A percentile compares a stretch with the other conserved stretches of the same genome.
Conservation (phyloP, 2,329 filamentous ascomycete genomes). For the Pezicula neosporulosa region DNA sequence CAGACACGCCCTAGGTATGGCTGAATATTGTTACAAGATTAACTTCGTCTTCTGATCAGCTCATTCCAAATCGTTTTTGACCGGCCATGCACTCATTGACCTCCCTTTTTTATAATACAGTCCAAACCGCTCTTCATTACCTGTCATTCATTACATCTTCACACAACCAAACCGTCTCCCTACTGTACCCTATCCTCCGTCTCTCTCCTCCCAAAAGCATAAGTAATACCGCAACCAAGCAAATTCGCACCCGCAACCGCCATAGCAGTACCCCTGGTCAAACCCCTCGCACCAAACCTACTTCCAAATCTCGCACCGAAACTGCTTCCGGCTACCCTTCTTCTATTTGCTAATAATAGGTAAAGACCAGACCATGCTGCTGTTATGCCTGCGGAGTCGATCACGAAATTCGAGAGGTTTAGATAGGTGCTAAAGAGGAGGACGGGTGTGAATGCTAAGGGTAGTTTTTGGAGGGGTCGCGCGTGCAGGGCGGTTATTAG, state of each 20-base stretch:
- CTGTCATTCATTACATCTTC: conserved; percentile 4
- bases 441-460: conserved; percentile 64
- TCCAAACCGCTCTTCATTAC: background rate
- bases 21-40: no score
- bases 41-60: no score
- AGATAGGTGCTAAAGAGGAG: conserved; percentile 65
- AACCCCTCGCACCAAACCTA: conserved; percentile 46
- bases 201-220: conserved; percentile 43
- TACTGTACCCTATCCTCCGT: conserved; percentile 14
- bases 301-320: conserved; percentile 34
- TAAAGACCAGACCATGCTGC: conserved; percentile 65
- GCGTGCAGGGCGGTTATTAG: conserved; percentile 63
- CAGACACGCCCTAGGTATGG: no score
- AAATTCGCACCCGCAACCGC: conserved; percentile 47
- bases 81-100: no score
- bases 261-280: conserved; percentile 48
- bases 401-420: conserved; percentile 59
- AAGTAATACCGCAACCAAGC: conserved; percentile 46
- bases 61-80: no score
- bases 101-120: background rate
- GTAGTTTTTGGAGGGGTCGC: conserved; percentile 62
- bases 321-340: conserved; percentile 30
- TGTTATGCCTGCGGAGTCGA: conserved; percentile 59
- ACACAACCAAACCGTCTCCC: background rate
- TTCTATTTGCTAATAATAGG: conserved; percentile 56